These are phyloP conservation scores for Rhodotorula diobovata DNA, from an alignment of 768 basidiomycete genomes.

Conservation along the genomic window DNA sequence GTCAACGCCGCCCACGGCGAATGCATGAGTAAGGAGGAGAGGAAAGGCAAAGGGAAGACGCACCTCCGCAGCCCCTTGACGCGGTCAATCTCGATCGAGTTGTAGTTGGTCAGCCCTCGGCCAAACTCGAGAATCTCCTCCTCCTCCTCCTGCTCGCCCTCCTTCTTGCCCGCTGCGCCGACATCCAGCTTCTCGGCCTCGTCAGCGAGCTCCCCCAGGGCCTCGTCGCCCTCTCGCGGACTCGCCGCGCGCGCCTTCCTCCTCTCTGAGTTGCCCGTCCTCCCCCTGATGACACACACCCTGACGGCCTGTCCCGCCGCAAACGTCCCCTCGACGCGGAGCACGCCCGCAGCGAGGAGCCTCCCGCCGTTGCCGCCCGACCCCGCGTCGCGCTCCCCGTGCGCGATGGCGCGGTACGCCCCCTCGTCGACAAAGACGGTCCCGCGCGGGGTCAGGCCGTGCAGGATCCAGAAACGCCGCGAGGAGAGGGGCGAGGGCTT, in stretches of 20 bases:
- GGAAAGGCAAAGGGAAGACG: constrained; percentile 40
- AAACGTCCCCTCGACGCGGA: constrained; percentile 79
- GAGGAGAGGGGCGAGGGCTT: constrained; percentile 69
- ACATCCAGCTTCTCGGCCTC: constrained; percentile 1
- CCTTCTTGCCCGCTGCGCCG: background rate
- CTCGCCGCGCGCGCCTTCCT: constrained; percentile 7
- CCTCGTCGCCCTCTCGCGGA: background rate
- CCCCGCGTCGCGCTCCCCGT: constrained; percentile 54
- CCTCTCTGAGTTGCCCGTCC: constrained; percentile 40
- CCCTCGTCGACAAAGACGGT: constrained; percentile 82
- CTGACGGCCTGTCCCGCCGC: constrained; percentile 91
- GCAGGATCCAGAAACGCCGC: constrained; percentile 93
- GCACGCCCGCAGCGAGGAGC: constrained; percentile 83
- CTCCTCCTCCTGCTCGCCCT: constrained; percentile 47
- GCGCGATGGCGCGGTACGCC: constrained; percentile 77
- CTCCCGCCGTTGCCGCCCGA: constrained; percentile 67
- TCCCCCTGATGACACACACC: constrained; percentile 59
- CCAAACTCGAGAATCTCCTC: constrained; percentile 86
- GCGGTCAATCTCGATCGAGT: constrained; percentile 79
- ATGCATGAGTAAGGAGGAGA: background rate
- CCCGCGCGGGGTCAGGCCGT: constrained; percentile 84
- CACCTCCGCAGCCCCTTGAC: constrained; percentile 90
- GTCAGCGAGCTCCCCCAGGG: constrained; percentile 1
- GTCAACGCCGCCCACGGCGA: background rate
- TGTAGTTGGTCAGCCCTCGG: constrained; percentile 90